These are phyloP conservation scores for Magnolia changhungtana DNA, from an alignment of 164 flowering plant genomes.

Conservation along the genomic window DNA sequence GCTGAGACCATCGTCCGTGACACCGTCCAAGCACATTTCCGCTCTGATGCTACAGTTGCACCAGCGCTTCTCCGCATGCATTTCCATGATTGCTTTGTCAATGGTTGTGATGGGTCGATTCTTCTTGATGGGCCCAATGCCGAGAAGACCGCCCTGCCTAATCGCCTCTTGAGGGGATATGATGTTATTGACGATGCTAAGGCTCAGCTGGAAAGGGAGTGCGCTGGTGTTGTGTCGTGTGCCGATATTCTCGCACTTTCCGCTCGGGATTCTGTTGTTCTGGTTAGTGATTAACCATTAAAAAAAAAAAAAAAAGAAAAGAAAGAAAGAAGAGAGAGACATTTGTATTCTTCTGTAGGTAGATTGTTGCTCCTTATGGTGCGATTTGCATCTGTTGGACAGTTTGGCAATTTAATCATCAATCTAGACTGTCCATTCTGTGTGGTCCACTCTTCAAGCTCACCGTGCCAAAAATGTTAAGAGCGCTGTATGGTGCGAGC, in stretches of 20 bases:
- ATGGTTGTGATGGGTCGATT: constrained; percentile 67
- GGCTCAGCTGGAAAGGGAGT: constrained; percentile 38
- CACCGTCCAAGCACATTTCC: constrained; percentile 31
- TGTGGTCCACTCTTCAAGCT: no score
- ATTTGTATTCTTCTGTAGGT: no score
- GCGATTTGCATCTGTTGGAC: no score
- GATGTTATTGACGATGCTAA: constrained; percentile 58
- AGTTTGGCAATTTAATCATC: no score
- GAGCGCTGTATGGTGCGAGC: no score
- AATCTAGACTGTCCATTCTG: no score
- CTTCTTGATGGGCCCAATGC: constrained; percentile 40
- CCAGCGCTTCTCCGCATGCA: constrained; percentile 55
- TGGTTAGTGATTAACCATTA: constrained; percentile 24
- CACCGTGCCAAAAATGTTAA: no score
- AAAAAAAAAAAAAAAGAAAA: no score
- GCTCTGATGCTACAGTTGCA: constrained; percentile 34
- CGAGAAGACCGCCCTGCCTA: constrained; percentile 45
- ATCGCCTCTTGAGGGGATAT: constrained; percentile 35
- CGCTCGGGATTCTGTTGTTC: constrained; percentile 52
- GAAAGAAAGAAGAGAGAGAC: no score
- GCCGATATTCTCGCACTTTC: constrained; percentile 64
- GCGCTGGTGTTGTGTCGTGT: constrained; percentile 67
- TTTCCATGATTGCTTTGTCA: constrained; percentile 70
- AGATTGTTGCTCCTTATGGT: no score
- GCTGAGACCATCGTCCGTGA: constrained; percentile 42